Base-by-base conservation (phyloP, 179 eudicot genomes). In the Vitellaria paradoxa region DNA sequence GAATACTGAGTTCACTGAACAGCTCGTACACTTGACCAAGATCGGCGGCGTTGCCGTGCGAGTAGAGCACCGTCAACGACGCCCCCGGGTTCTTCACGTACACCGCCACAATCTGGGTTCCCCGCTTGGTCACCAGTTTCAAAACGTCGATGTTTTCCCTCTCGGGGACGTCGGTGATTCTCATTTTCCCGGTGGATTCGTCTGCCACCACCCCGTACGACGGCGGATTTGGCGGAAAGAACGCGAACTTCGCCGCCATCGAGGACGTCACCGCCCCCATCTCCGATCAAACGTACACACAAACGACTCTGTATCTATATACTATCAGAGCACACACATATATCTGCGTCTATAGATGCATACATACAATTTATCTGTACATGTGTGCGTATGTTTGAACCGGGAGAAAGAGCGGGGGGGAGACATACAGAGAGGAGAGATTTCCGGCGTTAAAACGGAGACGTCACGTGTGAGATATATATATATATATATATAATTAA, bases 1-100 rank as follows among this genome's bases (percentile, higher is more conserved):
- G 98, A 79, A 86, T 21, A 78, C 98, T 89, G 76, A 93, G 97
- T 81, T 93, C 96, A 63, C 86, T 84, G 78, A 94, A 92, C 37
- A 93, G 84, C 81, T 90, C 93, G 75, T 86, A 94, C 97, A 94
- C 91, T 88, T 94, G 98, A 4, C 98, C 98, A 49, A 94, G 81
- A 91, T 94, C 98, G 57, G 97, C 97, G 0, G 98, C 97, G 84
- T 94, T 94, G 0, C 98, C 98, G 80, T 94, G 98, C 0, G 98
- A 94, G 80, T 94, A 94, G 50, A 94, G 77, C 76, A 94, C 76
- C 74, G 98, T 93, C 55, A 93, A 74, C 81, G 86, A 74, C 53
- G 98, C 97, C 79, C 80, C 60, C 60, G 94, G 97, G 67, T 93
- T 93, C 82, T 83, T 88, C 78, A 94, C 78, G 49, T 90, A 91